Evolutionary conservation across 345 rosid genomes (phyloP).

Genomic region (Eucalyptus leucophloia): DNA sequence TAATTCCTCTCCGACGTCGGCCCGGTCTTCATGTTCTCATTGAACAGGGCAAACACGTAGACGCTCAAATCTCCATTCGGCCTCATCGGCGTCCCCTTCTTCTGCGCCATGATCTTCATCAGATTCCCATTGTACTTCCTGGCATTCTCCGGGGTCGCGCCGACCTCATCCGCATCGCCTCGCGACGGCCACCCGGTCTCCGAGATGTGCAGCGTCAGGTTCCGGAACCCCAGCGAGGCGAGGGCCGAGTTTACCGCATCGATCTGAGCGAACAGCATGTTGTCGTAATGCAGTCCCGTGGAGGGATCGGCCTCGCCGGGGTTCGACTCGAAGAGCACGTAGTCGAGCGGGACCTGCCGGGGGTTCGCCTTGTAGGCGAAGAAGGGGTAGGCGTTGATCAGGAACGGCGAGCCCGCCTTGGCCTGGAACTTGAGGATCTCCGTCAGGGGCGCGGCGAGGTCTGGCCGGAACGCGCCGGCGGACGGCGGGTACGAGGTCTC

Average conservation of each 20-base stretch:
- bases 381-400: conserved; percentile 90
- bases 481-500: conserved; percentile 84
- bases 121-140: conserved; percentile 79
- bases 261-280: conserved; percentile 90
- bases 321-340: conserved; percentile 65
- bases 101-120: conserved; percentile 42
- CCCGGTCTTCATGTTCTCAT: conserved; percentile 94
- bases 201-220: conserved; percentile 56
- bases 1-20: conserved; percentile 95
- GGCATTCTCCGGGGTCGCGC: conserved; percentile 77
- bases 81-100: conserved; percentile 67
- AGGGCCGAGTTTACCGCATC: conserved; percentile 81
- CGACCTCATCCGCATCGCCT: conserved; percentile 77
- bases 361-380: conserved; percentile 88
- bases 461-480: conserved; percentile 59
- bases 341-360: conserved; percentile 58
- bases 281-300: conserved; percentile 63
- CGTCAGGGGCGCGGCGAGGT: conserved; percentile 31
- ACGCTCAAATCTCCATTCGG: conserved; percentile 50
- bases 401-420: conserved; percentile 59
- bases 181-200: conserved; percentile 99
- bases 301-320: conserved; percentile 59
- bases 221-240: conserved; percentile 48
- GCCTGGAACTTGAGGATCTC: conserved; percentile 56
- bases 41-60: conserved; percentile 78